Evolutionary conservation across 1,284 basidiomycete species (phyloP).

Genomic region (Papiliotrema flavescens): DNA sequence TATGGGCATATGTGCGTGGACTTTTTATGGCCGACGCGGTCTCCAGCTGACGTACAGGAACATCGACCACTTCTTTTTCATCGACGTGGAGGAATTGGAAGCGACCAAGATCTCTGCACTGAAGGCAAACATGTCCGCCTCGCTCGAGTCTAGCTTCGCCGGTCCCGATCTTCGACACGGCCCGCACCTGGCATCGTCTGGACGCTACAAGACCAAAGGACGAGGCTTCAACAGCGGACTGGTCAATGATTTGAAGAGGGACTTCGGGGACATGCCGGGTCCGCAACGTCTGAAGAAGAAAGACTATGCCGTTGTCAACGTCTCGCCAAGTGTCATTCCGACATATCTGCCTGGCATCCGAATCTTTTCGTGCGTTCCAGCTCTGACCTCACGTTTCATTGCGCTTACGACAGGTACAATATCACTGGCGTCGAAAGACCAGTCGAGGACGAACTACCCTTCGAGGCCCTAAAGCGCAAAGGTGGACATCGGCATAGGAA

Average conservation of each 20-base stretch:
- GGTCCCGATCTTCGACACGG: slow-evolving; percentile 29
- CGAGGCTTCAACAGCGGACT: slow-evolving; percentile 27
- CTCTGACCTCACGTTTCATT: not conserved
- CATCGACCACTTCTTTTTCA: slow-evolving; percentile 51
- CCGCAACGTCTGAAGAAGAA: slow-evolving; percentile 58
- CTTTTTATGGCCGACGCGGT: not conserved
- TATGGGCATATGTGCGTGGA: slow-evolving; percentile 63
- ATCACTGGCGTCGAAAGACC: slow-evolving; percentile 52
- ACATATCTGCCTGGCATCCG: slow-evolving; percentile 80
- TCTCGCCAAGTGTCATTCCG: slow-evolving; percentile 78
- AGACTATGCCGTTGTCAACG: slow-evolving; percentile 70
- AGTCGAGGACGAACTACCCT: slow-evolving; percentile 14
- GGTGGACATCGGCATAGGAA: slow-evolving; percentile 34
- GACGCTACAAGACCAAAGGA: slow-evolving; percentile 26
- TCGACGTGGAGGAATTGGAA: slow-evolving; percentile 46
- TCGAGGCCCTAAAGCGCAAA: slow-evolving; percentile 18
- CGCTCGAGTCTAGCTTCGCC: slow-evolving; percentile 2
- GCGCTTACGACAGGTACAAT: slow-evolving; percentile 54
- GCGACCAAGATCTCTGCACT: slow-evolving; percentile 3
- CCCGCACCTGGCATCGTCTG: slow-evolving; percentile 19
- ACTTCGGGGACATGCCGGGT: slow-evolving; percentile 48
- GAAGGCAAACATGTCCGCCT: slow-evolving; percentile 1
- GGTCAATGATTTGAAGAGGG: slow-evolving; percentile 38
- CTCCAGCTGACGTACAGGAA: slow-evolving; percentile 34
- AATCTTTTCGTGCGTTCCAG: slow-evolving; percentile 61